Conservation (phyloP, 2,329 filamentous ascomycete genomes). For the Arthrinium puccinioides region DNA sequence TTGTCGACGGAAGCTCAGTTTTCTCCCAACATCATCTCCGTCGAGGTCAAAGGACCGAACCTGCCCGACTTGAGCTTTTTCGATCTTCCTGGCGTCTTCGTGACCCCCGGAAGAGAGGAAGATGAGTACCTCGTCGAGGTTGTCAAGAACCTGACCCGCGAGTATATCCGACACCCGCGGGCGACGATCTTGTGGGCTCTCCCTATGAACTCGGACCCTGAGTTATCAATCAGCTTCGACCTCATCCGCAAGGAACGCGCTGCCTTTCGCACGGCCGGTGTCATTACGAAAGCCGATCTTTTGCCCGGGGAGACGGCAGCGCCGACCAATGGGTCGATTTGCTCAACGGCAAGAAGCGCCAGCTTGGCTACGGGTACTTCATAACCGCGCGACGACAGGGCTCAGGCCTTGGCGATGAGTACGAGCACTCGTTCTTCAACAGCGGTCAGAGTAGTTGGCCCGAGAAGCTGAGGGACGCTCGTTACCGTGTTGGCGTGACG, state of each 20-base stretch:
- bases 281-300: conserved; percentile 80
- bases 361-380: conserved; percentile 69
- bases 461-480: conserved; percentile 34
- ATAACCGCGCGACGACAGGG: conserved; percentile 62
- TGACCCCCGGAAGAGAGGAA: conserved; percentile 54
- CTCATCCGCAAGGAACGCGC: conserved; percentile 54
- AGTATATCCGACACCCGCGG: conserved; percentile 62
- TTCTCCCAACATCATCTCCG: conserved; percentile 71
- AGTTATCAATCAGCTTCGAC: conserved; percentile 64
- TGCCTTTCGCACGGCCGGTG: conserved; percentile 54
- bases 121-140: conserved; percentile 65
- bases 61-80: conserved; percentile 75
- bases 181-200: conserved; percentile 73
- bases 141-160: conserved; percentile 61
- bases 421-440: conserved; percentile 47
- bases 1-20: conserved; percentile 55
- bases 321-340: conserved; percentile 55
- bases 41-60: conserved; percentile 66
- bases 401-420: conserved; percentile 42
- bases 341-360: conserved; percentile 53
- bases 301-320: conserved; percentile 43
- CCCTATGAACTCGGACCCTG: conserved; percentile 70
- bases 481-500: conserved; percentile 44
- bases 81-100: conserved; percentile 78
- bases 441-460: conserved; percentile 37